phyloP scores from a whole-genome alignment of 1,284 basidiomycete genomes.

The Ceraceosorus guamensis region DNA sequence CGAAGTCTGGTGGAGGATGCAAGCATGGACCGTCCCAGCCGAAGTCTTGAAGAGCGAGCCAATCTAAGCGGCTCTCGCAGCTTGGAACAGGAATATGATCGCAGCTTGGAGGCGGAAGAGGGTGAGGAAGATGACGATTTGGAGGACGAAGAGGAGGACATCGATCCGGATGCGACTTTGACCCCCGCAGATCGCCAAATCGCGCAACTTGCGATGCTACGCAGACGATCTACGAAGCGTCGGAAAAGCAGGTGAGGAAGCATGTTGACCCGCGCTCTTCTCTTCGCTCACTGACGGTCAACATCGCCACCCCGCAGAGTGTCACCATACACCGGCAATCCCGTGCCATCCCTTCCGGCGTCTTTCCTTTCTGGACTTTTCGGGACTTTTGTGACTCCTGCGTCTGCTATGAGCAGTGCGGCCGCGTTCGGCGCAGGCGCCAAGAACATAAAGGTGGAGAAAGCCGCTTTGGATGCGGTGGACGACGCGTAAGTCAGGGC shows the following conservation, averaged over 20 bases:
- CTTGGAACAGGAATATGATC: too few species aligned
- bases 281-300: too few species aligned
- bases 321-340: slow-evolving; percentile 4
- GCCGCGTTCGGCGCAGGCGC: not conserved
- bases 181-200: not conserved
- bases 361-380: slow-evolving; percentile 1
- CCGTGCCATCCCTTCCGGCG: slow-evolving; percentile 1
- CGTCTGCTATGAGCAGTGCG: not conserved
- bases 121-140: not conserved
- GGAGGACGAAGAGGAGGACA: slow-evolving; percentile 3
- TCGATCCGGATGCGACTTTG: not conserved
- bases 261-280: not conserved
- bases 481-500: slow-evolving; percentile 6
- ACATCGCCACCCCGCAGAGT: too few species aligned
- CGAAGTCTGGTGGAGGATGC: too few species aligned
- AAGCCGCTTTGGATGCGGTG: slow-evolving; percentile 4
- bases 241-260: not conserved
- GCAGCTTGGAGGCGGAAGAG: not conserved
- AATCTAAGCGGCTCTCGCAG: too few species aligned
- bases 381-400: not conserved
- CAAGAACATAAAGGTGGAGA: slow-evolving; percentile 7
- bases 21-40: too few species aligned
- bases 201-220: not conserved
- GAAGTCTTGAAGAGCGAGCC: too few species aligned
- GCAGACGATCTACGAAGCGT: not conserved